Percentiles rank a stretch among this genome's conserved stretches.
These are phyloP conservation scores for Ceratobasidium sp. DNA, from an alignment of 1,284 basidiomycete species.

Conservation along the genomic window DNA sequence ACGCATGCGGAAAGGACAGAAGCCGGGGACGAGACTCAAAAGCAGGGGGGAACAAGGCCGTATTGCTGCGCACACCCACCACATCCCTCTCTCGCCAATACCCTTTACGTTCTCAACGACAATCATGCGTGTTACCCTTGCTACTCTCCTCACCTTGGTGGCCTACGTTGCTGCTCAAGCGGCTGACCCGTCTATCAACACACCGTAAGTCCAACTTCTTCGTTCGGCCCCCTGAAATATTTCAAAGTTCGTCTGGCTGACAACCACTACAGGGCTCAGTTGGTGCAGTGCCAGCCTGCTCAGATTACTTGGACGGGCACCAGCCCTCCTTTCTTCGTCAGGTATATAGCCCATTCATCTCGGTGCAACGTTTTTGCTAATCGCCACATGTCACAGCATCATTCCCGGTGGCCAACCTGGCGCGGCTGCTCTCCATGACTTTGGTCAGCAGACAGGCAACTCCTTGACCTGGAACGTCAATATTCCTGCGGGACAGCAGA, in stretches of 20 bases:
- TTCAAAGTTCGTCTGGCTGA: constrained; percentile 5
- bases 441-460: constrained; percentile 11
- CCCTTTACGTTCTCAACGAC: constrained; percentile 17
- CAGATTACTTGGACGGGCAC: constrained; percentile 10
- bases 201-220: constrained; percentile 38
- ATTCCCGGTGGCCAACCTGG: constrained; percentile 37
- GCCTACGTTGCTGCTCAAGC: constrained; percentile 40
- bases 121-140: constrained; percentile 17
- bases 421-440: constrained; percentile 24
- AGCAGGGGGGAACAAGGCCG: constrained; percentile 10
- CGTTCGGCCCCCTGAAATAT: constrained; percentile 13
- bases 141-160: constrained; percentile 36
- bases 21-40: constrained; percentile 35
- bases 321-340: constrained; percentile 28
- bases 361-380: not conserved
- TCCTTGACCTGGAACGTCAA: constrained; percentile 25
- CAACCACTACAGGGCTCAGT: constrained; percentile 11
- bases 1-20: constrained; percentile 40
- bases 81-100: constrained; percentile 5
- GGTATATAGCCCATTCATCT: not conserved
- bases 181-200: constrained; percentile 40
- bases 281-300: constrained; percentile 39
- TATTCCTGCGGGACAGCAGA: not conserved
- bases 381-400: constrained; percentile 5
- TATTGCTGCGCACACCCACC: constrained; percentile 10